Evolutionary conservation across 495 filamentous ascomycete species (phyloP).

Genomic region (Pyrenopolyporus hunteri): DNA sequence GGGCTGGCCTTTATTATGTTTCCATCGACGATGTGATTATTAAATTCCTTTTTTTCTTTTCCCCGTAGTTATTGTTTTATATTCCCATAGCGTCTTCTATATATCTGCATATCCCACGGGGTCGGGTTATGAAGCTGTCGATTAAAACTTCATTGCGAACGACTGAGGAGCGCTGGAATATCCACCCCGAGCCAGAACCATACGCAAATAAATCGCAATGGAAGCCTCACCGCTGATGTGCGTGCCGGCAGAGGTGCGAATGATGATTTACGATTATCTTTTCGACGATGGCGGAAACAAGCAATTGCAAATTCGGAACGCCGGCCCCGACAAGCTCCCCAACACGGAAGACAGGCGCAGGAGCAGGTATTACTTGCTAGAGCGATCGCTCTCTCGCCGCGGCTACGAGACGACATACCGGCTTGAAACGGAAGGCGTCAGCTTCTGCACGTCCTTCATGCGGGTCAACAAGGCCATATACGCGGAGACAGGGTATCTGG

Average conservation of each 20-base stretch:
- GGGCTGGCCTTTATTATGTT: not conserved
- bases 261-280: slow-evolving; percentile 61
- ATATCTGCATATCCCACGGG: not conserved
- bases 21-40: not conserved
- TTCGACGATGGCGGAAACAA: slow-evolving; percentile 49
- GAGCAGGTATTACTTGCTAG: slow-evolving; percentile 43
- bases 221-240: slow-evolving; percentile 32
- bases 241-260: slow-evolving; percentile 60
- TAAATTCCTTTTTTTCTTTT: not conserved
- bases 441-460: slow-evolving; percentile 54
- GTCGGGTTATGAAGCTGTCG: not conserved
- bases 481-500: slow-evolving; percentile 53
- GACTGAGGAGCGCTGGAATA: not conserved
- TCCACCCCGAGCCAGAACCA: not conserved
- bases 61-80: not conserved
- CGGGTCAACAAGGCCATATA: slow-evolving; percentile 52
- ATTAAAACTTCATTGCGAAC: not conserved
- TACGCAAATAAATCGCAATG: slow-evolving; percentile 14
- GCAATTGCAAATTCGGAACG: slow-evolving; percentile 34
- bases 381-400: slow-evolving; percentile 39
- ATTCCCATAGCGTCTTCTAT: not conserved
- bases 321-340: slow-evolving; percentile 19
- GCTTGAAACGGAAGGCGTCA: slow-evolving; percentile 41
- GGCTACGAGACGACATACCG: slow-evolving; percentile 55
- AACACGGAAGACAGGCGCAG: slow-evolving; percentile 18